These are phyloP conservation scores for Crithidia expoeki DNA, from an alignment of 208 protist species.

Conservation along the genomic window DNA sequence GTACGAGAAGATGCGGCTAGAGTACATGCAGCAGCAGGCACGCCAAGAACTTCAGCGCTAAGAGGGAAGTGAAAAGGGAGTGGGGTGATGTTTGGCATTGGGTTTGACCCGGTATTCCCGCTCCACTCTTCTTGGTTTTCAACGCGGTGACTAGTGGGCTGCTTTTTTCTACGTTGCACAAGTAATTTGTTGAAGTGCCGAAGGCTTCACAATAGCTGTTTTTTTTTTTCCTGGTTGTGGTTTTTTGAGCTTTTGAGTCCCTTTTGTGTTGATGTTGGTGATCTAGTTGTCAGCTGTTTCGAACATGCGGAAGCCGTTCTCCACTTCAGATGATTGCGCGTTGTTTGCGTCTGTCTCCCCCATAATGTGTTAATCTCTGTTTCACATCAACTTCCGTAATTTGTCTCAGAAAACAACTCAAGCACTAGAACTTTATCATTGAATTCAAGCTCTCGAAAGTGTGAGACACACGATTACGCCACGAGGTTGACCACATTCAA, in stretches of 20 bases:
- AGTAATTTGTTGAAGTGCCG: neutral
- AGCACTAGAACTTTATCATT: neutral
- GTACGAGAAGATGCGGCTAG: conserved; percentile 60
- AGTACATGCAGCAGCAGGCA: conserved; percentile 69
- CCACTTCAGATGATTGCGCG: neutral
- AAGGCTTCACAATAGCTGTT: too few species aligned
- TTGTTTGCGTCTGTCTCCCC: conserved; percentile 10
- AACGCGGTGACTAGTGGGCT: too few species aligned
- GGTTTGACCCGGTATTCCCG: too few species aligned
- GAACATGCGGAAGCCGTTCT: neutral
- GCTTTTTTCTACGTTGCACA: too few species aligned
- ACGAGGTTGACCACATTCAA: too few species aligned
- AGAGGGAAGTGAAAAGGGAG: neutral
- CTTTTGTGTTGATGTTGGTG: neutral
- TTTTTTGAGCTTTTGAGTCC: neutral
- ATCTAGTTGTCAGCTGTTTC: neutral
- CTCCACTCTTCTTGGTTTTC: conserved; percentile 2
- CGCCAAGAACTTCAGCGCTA: conserved; percentile 57
- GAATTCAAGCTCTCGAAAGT: neutral
- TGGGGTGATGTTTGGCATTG: neutral
- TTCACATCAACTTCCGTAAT: conserved; percentile 15
- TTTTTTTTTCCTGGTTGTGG: too few species aligned
- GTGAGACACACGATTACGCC: too few species aligned
- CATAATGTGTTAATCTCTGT: conserved; percentile 14
- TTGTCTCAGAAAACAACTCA: neutral